Evolutionary conservation across 228 moss, liverwort and hornwort species (phyloP).

Genomic region (Sphagnum fallax): DNA sequence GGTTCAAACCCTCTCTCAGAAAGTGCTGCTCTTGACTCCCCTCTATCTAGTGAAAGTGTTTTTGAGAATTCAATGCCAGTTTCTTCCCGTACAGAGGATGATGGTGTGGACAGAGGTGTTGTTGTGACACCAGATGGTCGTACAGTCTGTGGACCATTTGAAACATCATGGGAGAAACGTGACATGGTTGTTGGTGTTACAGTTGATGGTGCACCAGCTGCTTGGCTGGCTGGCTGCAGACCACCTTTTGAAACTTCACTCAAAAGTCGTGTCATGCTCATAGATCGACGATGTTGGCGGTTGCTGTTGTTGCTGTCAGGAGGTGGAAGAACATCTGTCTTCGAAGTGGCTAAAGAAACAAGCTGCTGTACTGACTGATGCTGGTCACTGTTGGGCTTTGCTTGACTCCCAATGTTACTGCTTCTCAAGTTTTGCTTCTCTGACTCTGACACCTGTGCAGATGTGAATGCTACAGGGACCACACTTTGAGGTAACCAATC

Average conservation of each 20-base stretch:
- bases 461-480: constrained; percentile 58
- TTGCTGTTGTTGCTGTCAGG: no score
- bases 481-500: constrained; percentile 69
- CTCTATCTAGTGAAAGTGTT: constrained; percentile 32
- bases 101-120: constrained; percentile 19
- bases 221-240: constrained; percentile 11
- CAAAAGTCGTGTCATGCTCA: constrained; percentile 10
- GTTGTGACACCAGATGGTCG: constrained; percentile 3
- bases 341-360: not conserved
- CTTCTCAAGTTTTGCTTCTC: constrained; percentile 51
- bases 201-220: constrained; percentile 12
- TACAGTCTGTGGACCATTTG: not conserved
- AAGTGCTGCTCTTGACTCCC: constrained; percentile 1
- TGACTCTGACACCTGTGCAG: constrained; percentile 33
- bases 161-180: not conserved
- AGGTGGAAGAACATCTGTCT: not conserved
- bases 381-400: constrained; percentile 32
- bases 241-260: constrained; percentile 17
- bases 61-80: constrained; percentile 37
- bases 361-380: constrained; percentile 10
- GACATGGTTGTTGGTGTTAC: not conserved
- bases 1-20: no score
- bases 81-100: constrained; percentile 22
- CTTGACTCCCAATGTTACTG: constrained; percentile 24
- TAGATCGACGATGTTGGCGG: no score